Base-by-base conservation (phyloP, 768 basidiomycete species). In the Mycena vitilis region DNA sequence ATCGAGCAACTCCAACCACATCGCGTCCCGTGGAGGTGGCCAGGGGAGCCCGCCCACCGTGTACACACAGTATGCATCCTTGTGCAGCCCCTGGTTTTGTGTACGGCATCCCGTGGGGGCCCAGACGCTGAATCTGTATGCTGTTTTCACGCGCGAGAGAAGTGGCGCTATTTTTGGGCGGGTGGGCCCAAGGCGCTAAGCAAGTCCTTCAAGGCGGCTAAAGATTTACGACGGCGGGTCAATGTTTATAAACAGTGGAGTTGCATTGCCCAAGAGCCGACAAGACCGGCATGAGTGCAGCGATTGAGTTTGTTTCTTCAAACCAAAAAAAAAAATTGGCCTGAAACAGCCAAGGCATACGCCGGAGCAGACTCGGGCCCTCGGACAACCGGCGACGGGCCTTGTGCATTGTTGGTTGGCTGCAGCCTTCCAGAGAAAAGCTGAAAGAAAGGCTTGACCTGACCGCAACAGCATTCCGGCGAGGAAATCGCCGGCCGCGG, bases 281-380 rank as follows among this genome's bases (percentile, higher is more conserved):
- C 36, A 20, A 20, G 58, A 25, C 8, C 9, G 42, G 10, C 20
- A 16, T 45, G 16, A 25, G 7, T 13, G 34, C 25, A 16, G n/a
- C 18, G 30, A 22, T 30, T 25, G 25, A 34, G 16, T 15, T 7
- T 23, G 13, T 7, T 10, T n/a, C 1, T 9, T 34, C 30, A 5
- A 53, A 53, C 18, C 16, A 30, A 34, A 53, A 7, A 16, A n/a
- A 30, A 30, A 30, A 30, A 5, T 30, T 30, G 30, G 30, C 30
- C 52, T 5, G n/a, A 53, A 36, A 15, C 52, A 53, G 52, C 15
- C 18, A 34, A 18, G 11, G 25, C 37, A 20, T 20, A 5, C 30
- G 30, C 10, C 44, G 56, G 56, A 44, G 11, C 18, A 45, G 25
- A 58, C 34, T 59, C 58, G 58, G 57, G 5, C 42, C 44, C 57